A percentile compares a stretch with the other conserved stretches of the same genome.
Conservation (phyloP, 352 stramenopile species). For the Globisporangium cystogenes region DNA sequence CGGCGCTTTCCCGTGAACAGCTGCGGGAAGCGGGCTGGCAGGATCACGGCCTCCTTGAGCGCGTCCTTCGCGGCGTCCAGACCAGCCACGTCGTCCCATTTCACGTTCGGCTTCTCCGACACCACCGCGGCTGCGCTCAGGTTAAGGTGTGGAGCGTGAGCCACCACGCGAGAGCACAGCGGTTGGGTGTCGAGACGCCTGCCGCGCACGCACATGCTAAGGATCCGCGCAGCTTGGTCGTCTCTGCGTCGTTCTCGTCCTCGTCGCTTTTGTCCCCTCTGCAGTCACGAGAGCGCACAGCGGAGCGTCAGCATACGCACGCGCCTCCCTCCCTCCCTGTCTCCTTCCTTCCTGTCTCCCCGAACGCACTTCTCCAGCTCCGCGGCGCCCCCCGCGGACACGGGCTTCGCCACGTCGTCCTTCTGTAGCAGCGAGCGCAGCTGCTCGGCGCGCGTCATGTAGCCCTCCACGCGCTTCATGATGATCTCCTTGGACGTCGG, state of each 20-base stretch:
- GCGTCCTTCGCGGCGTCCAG: conserved; percentile 96
- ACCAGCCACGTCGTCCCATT: conserved; percentile 97
- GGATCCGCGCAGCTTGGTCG: conserved; percentile 93
- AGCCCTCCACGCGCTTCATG: conserved; percentile 87
- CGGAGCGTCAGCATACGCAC: background rate
- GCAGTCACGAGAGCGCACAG: background rate
- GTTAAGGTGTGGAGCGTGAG: conserved; percentile 2
- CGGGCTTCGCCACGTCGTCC: conserved; percentile 39
- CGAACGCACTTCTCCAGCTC: conserved; percentile 70
- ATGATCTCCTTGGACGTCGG: conserved; percentile 87
- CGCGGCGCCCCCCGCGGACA: conserved; percentile 42
- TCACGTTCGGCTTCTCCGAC: conserved; percentile 92
- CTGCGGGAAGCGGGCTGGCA: conserved; percentile 95
- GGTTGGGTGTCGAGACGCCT: background rate
- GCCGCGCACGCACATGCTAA: conserved; percentile 62
- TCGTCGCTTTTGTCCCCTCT: conserved; percentile 82
- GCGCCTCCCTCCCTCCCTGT: too few relatives aligned
- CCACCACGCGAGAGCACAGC: background rate
- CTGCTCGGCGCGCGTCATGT: conserved; percentile 88
- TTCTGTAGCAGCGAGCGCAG: conserved; percentile 81
- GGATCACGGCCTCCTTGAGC: conserved; percentile 98
- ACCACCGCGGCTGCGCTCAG: conserved; percentile 65
- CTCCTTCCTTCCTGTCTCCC: background rate
- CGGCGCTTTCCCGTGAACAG: conserved; percentile 92
- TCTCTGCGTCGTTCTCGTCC: conserved; percentile 93